These are phyloP conservation scores for Xylariaceae sp. DNA, from an alignment of 2,329 filamentous ascomycete genomes.

Conservation along the genomic window DNA sequence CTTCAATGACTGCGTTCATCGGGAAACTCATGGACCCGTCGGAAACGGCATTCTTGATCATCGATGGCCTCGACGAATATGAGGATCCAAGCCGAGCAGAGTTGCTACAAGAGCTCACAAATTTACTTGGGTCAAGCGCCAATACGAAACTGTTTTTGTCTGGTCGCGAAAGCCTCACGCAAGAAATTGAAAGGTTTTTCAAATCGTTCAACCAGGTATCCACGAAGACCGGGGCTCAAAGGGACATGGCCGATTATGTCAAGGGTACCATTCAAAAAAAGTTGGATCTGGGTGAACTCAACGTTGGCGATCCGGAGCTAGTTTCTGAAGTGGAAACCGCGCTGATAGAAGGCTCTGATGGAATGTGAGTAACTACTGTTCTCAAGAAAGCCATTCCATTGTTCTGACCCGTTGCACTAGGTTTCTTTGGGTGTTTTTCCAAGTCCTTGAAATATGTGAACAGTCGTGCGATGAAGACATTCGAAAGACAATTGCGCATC, in stretches of 20 bases:
- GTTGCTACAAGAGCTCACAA: neutral
- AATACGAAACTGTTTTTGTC: neutral
- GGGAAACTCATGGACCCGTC: neutral
- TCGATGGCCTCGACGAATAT: conserved; percentile 11
- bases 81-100: neutral
- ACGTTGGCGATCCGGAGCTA: conserved; percentile 12
- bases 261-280: conserved; percentile 1
- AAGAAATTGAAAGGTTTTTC: neutral
- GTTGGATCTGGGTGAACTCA: neutral
- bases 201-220: neutral
- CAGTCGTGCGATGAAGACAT: conserved; percentile 22
- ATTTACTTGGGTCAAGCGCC: neutral
- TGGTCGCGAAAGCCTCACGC: neutral
- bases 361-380: conserved; percentile 28
- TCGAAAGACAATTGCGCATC: conserved; percentile 23
- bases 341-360: conserved; percentile 27
- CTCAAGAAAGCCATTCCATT: neutral
- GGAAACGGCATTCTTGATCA: conserved; percentile 3
- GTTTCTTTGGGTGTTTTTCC: conserved; percentile 20
- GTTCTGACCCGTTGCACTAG: conserved; percentile 8
- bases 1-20: neutral
- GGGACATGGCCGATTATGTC: conserved; percentile 2
- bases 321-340: conserved; percentile 23
- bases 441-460: conserved; percentile 16
- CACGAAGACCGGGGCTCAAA: neutral